phyloP scores from a whole-genome alignment of 495 filamentous ascomycete genomes.

The Hypoxylon crocopeplum region DNA sequence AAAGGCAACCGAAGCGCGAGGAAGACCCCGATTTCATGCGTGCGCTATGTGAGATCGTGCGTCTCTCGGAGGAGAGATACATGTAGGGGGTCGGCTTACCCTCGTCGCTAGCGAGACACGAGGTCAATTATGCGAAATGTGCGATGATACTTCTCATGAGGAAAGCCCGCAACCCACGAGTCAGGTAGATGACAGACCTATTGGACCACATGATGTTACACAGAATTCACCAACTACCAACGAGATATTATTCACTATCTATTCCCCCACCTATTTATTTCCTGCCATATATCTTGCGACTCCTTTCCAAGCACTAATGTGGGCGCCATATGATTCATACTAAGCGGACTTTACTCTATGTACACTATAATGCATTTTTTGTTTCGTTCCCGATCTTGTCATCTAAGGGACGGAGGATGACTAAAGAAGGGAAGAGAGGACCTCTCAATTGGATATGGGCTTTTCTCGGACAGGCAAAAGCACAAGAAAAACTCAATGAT shows the following conservation, averaged over 20 bases:
- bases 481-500: slow-evolving; percentile 6
- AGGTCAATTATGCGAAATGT: background rate
- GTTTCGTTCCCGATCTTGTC: slow-evolving; percentile 1
- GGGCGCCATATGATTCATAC: slow-evolving; percentile 1
- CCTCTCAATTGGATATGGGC: background rate
- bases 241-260: background rate
- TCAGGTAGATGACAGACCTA: background rate
- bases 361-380: slow-evolving; percentile 22
- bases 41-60: slow-evolving; percentile 52
- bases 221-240: background rate
- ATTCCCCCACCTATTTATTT: background rate
- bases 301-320: background rate
- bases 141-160: background rate
- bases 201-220: too few relatives aligned
- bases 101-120: background rate
- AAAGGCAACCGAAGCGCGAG: slow-evolving; percentile 20
- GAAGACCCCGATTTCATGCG: slow-evolving; percentile 48
- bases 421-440: background rate
- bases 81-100: slow-evolving; percentile 8
- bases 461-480: background rate
- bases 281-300: slow-evolving; percentile 1
- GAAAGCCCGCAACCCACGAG: background rate
- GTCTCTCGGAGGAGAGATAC: slow-evolving; percentile 46
- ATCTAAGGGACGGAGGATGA: background rate
- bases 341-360: slow-evolving; percentile 10